Evolutionary conservation across 805 yeast genomes (phyloP), one percentile per base, ranked within the genome.

Genomic region (Kazachstania viticola): DNA sequence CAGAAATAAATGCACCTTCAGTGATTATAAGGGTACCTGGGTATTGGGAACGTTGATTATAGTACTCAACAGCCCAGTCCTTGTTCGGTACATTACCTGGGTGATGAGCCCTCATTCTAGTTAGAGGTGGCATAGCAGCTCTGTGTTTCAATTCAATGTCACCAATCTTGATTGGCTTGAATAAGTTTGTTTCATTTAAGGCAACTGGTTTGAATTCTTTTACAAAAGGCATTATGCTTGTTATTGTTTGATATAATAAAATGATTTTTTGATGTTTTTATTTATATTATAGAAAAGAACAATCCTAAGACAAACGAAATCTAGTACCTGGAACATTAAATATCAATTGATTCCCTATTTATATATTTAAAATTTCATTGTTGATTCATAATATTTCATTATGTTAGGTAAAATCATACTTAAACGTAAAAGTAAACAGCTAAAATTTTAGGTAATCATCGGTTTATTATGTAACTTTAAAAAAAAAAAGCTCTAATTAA

Each of bases 1-100:
- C 43, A 9, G 71, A 52, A 13, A 65, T 62, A 40, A 60, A 62
- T 1, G 75, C 65, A 5, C 73, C 82, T 48, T 77, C 84, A 3
- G 76, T 56, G 39, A 73, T 64, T 22, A 75, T 24, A 24, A 41
- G 30, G 14, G 79, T 66, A 15, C 83, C 82, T 15, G 69, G 66
- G 29, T 51, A 49, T 28, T 55, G 45, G 1, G 81, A 64, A 41
- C 80, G 61, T 41, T 71, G 70, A 17, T 48, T 60, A 45, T 77
- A 77, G 50, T 75, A 73, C 34, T 63, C 57, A 14, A 51, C 46
- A 40, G 62, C 55, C 31, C 67, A 58, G 16, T 66, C 70, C 19
- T 37, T 40, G 15, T 68, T 60, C n/a, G 71, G 62, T 21, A 54
- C 49, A 42, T 54, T 55, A 18, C 60, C 64, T 4, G 50, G 54